phyloP scores from a whole-genome alignment of 2,329 filamentous ascomycete genomes.

The Tolypocladium sp. region DNA sequence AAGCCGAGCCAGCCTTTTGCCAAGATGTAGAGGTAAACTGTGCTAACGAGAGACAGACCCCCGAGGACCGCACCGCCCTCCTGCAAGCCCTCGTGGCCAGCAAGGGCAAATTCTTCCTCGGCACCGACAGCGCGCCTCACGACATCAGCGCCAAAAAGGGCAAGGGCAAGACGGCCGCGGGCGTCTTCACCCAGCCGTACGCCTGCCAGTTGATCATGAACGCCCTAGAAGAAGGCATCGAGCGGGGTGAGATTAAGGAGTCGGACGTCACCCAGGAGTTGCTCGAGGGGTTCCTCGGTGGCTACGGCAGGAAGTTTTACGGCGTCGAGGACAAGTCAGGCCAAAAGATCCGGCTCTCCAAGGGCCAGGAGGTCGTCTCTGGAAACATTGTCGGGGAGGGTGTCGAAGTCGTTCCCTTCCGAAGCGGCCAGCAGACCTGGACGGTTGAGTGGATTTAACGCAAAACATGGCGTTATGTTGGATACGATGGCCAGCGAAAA shows the following conservation, averaged over 20 bases:
- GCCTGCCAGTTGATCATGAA: conserved; percentile 55
- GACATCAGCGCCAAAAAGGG: conserved; percentile 47
- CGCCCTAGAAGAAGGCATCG: conserved; percentile 52
- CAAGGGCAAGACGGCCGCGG: conserved; percentile 51
- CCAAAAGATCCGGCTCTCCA: neutral
- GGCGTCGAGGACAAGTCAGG: neutral
- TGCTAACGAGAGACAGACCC: neutral
- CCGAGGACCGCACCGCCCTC: conserved; percentile 37
- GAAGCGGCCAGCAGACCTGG: neutral
- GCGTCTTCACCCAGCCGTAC: conserved; percentile 72
- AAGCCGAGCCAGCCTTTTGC: conserved; percentile 46
- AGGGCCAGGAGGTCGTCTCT: neutral
- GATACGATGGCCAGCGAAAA: neutral
- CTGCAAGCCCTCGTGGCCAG: conserved; percentile 53
- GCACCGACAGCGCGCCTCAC: conserved; percentile 58
- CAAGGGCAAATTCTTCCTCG: conserved; percentile 58
- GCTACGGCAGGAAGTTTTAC: conserved; percentile 46
- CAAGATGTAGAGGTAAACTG: neutral
- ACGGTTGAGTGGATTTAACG: neutral
- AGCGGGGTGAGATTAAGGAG: conserved; percentile 40
- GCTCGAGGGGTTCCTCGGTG: conserved; percentile 45
- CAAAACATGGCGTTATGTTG: too few species aligned
- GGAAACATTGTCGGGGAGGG: neutral
- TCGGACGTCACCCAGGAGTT: conserved; percentile 44
- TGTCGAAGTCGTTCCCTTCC: conserved; percentile 1